Evolutionary conservation across 306 rosid genomes (phyloP).

Genomic region (Vigna nakashimae): DNA sequence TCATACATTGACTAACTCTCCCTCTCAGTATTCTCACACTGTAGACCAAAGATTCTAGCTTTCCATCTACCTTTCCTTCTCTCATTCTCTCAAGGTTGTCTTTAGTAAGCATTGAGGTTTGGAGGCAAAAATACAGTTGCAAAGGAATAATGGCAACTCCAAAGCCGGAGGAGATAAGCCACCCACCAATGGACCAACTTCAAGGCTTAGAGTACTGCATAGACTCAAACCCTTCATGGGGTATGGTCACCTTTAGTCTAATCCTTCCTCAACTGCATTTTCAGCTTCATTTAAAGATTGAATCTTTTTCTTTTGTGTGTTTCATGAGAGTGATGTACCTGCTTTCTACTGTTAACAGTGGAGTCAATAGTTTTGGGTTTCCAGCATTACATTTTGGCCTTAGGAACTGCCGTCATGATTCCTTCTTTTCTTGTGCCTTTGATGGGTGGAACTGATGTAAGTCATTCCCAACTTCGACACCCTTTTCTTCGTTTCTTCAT

Average conservation of each 20-base stretch:
- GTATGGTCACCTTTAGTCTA: conserved; percentile 48
- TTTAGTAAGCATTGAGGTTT: conserved; percentile 45
- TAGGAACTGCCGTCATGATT: conserved; percentile 99
- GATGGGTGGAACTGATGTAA: conserved; percentile 97
- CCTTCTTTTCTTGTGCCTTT: conserved; percentile 96
- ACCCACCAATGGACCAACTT: conserved; percentile 96
- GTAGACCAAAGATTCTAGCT: conserved; percentile 26
- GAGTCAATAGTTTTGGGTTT: conserved; percentile 90
- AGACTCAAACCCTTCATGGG: conserved; percentile 99
- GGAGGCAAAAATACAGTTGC: conserved; percentile 31
- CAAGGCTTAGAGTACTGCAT: conserved; percentile 97
- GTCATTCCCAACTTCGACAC: conserved; percentile 37
- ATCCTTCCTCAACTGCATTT: conserved; percentile 39
- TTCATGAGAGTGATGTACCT: neutral
- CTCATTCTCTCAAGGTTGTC: conserved; percentile 34
- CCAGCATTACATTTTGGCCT: conserved; percentile 94
- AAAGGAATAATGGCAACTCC: conserved; percentile 69
- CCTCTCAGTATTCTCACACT: conserved; percentile 31
- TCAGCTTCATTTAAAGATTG: conserved; percentile 10
- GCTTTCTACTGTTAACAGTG: conserved; percentile 65
- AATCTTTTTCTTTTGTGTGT: neutral
- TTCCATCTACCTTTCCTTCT: conserved; percentile 12
- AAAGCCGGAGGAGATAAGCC: conserved; percentile 85
- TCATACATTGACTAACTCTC: conserved; percentile 40
- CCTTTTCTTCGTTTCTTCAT: conserved; percentile 26